Evolutionary conservation across 768 basidiomycete genomes (phyloP).

Genomic region (Pisolithus microcarpus): DNA sequence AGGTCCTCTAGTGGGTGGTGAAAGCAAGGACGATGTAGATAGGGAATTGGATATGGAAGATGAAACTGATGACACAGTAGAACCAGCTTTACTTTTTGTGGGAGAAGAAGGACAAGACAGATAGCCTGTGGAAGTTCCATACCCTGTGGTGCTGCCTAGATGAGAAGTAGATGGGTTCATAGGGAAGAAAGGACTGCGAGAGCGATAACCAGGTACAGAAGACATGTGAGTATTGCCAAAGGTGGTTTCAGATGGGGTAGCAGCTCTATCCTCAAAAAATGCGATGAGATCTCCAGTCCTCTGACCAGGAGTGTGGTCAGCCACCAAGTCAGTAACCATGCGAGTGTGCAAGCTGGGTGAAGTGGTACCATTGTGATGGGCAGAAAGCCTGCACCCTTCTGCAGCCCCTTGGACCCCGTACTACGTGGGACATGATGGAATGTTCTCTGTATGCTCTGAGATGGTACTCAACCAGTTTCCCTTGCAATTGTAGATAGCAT

Average conservation of each 20-base stretch:
- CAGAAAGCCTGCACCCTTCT: conserved; percentile 43
- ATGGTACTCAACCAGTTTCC: conserved; percentile 63
- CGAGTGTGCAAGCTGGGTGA: conserved; percentile 44
- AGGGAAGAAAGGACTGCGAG: conserved; percentile 25
- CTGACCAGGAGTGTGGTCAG: conserved; percentile 43
- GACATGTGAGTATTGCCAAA: conserved; percentile 46
- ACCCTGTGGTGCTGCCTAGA: conserved; percentile 28
- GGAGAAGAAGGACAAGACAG: conserved; percentile 44
- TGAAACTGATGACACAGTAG: conserved; percentile 21
- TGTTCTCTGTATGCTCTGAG: conserved; percentile 69
- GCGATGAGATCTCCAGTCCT: conserved; percentile 68
- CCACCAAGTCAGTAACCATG: conserved; percentile 50
- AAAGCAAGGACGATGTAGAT: conserved; percentile 38
- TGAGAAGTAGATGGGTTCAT: conserved; percentile 36
- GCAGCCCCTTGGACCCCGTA: conserved; percentile 28
- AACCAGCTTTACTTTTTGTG: conserved; percentile 35
- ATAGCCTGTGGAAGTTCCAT: conserved; percentile 23
- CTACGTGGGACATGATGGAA: conserved; percentile 49
- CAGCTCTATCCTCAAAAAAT: conserved; percentile 56
- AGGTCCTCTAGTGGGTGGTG: conserved; percentile 37
- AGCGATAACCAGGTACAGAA: conserved; percentile 40
- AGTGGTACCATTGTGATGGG: conserved; percentile 30
- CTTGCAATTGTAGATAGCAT: conserved; percentile 31
- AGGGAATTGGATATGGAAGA: conserved; percentile 17
- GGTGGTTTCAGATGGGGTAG: conserved; percentile 29